A percentile compares a stretch with the other conserved stretches of the same genome.
Conservation (phyloP, 805 yeast species). For the Candida endomychidarum region DNA sequence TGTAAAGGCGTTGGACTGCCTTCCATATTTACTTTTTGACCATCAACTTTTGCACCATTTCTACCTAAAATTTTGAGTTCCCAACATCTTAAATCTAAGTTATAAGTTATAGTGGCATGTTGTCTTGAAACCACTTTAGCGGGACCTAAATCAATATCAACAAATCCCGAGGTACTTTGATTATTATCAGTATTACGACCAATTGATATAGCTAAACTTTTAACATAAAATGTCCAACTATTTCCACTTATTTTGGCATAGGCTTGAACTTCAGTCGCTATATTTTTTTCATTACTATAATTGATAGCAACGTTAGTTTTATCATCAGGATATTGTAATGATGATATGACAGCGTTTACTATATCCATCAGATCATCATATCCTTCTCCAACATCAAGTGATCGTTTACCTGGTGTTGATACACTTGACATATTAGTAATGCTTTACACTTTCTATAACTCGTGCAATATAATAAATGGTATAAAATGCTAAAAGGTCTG, state of each 20-base stretch:
- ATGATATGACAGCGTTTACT: constrained; percentile 71
- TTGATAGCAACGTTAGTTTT: constrained; percentile 68
- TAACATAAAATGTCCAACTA: constrained; percentile 93
- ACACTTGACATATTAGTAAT: constrained; percentile 22
- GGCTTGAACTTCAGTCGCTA: constrained; percentile 85
- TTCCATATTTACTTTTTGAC: constrained; percentile 53
- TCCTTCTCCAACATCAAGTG: constrained; percentile 21
- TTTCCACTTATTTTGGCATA: constrained; percentile 94
- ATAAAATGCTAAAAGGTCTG: too few species aligned
- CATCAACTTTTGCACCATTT: constrained; percentile 91
- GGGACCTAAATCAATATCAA: constrained; percentile 92
- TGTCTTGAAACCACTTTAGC: constrained; percentile 93
- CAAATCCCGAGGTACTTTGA: constrained; percentile 19
- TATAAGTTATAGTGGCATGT: constrained; percentile 84
- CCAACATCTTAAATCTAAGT: constrained; percentile 77
- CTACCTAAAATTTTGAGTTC: constrained; percentile 81
- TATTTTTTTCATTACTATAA: constrained; percentile 71
- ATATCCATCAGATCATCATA: constrained; percentile 63
- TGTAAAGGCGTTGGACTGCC: constrained; percentile 55
- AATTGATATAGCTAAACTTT: constrained; percentile 67
- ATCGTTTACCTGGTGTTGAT: constrained; percentile 31
- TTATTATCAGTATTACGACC: constrained; percentile 73
- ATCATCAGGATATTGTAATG: constrained; percentile 69
- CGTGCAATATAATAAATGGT: too few species aligned
- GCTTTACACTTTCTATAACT: not conserved